A percentile compares a stretch with the other conserved stretches of the same genome.
phyloP scores from a whole-genome alignment of 306 rosid species.

The Trifolium subterraneum region DNA sequence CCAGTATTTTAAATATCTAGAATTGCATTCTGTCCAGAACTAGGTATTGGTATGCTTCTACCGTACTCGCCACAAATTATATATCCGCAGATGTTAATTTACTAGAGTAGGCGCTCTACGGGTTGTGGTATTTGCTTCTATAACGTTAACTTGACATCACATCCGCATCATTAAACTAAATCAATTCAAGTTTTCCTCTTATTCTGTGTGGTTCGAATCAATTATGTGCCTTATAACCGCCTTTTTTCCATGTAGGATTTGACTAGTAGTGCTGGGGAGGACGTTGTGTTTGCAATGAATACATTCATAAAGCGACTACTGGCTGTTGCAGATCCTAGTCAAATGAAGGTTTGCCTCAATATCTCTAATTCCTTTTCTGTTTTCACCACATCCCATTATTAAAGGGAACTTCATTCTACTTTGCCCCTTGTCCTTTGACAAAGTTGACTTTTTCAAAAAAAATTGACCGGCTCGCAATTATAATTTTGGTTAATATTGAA shows the following conservation, averaged over 20 bases:
- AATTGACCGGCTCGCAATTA: background rate
- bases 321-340: constrained; percentile 87
- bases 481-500: no score
- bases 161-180: constrained; percentile 12
- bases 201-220: constrained; percentile 14
- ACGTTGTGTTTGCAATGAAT: constrained; percentile 91
- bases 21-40: constrained; percentile 16
- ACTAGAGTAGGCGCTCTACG: constrained; percentile 19
- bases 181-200: constrained; percentile 16
- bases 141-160: constrained; percentile 27
- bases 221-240: constrained; percentile 21
- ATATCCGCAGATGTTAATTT: constrained; percentile 6
- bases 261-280: constrained; percentile 96
- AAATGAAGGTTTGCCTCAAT: constrained; percentile 78
- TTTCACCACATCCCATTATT: constrained; percentile 1
- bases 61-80: constrained; percentile 8
- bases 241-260: constrained; percentile 64
- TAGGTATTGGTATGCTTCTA: constrained; percentile 33
- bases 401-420: background rate
- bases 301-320: constrained; percentile 94
- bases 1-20: constrained; percentile 19
- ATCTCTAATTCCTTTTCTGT: constrained; percentile 12
- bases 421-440: background rate
- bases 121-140: constrained; percentile 32
- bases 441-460: constrained; percentile 20